A percentile compares a stretch with the other conserved stretches of the same genome.
These are phyloP conservation scores for Hanseniaspora clermontiae DNA, from an alignment of 805 yeast genomes.

Conservation along the genomic window DNA sequence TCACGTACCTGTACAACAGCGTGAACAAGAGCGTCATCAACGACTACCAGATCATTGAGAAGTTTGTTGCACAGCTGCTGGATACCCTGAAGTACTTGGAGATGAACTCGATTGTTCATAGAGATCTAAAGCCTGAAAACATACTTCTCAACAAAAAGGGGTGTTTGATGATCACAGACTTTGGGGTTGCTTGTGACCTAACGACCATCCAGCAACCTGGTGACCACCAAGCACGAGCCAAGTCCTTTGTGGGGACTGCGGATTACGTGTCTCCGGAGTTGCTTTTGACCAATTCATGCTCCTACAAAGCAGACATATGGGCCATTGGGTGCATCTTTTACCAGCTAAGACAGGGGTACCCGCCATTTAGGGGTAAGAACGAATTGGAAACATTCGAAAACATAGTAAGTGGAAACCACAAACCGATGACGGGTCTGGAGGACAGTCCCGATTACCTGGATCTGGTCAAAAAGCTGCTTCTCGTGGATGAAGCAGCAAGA, in stretches of 20 bases:
- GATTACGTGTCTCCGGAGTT: slow-evolving; percentile 93
- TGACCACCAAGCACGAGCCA: slow-evolving; percentile 28
- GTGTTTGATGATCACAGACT: slow-evolving; percentile 85
- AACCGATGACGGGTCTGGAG: slow-evolving; percentile 50
- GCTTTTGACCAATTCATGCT: slow-evolving; percentile 62
- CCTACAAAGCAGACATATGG: slow-evolving; percentile 82
- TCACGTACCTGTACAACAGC: slow-evolving; percentile 50
- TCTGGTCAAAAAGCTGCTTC: slow-evolving; percentile 52
- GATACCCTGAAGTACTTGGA: slow-evolving; percentile 77
- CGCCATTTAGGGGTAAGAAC: slow-evolving; percentile 79
- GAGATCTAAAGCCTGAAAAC: slow-evolving; percentile 93
- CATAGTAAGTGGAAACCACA: slow-evolving; percentile 64
- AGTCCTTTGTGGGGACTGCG: slow-evolving; percentile 94
- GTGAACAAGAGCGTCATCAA: slow-evolving; percentile 50
- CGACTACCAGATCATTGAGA: slow-evolving; percentile 60
- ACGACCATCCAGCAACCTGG: neutral
- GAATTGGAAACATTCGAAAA: slow-evolving; percentile 82
- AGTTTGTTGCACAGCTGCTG: slow-evolving; percentile 75
- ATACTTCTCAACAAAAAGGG: slow-evolving; percentile 57
- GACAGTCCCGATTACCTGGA: slow-evolving; percentile 39
- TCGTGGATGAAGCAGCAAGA: slow-evolving; percentile 59
- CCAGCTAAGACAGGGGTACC: slow-evolving; percentile 70
- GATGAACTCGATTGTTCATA: slow-evolving; percentile 74
- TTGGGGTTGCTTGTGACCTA: slow-evolving; percentile 78
- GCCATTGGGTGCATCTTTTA: slow-evolving; percentile 81